These are phyloP conservation scores for Coelastrella sp. DNA, from an alignment of 139 green algal genomes.

Conservation along the genomic window DNA sequence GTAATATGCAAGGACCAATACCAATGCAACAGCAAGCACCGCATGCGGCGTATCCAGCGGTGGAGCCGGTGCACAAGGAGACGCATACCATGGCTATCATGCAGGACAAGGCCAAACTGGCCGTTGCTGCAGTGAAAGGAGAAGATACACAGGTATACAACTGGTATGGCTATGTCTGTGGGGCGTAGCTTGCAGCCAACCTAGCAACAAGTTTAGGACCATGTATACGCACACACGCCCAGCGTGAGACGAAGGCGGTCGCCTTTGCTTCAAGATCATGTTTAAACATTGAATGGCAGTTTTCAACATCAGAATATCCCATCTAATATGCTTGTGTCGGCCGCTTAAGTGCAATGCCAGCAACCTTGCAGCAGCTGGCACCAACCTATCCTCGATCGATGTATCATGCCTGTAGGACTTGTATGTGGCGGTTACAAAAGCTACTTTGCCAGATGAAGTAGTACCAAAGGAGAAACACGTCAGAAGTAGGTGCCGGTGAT, in stretches of 20 bases:
- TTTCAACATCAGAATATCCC: neutral
- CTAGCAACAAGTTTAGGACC: neutral
- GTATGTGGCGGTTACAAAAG: conserved; percentile 92
- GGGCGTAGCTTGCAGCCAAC: neutral
- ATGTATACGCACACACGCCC: neutral
- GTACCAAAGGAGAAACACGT: conserved; percentile 98
- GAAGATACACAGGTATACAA: conserved; percentile 35
- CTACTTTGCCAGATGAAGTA: conserved; percentile 85
- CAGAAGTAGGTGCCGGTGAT: conserved; percentile 50
- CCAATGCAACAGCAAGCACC: neutral
- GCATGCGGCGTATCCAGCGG: neutral
- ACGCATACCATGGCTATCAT: conserved; percentile 23
- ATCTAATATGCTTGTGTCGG: neutral
- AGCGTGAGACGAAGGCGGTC: neutral
- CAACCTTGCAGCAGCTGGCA: neutral
- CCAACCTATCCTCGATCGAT: neutral
- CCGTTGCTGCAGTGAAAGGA: conserved; percentile 43
- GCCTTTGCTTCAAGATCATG: neutral
- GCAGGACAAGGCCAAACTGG: conserved; percentile 46
- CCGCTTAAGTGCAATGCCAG: neutral
- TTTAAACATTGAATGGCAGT: no score
- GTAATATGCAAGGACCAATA: neutral
- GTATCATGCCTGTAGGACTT: conserved; percentile 56
- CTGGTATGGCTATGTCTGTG: neutral
- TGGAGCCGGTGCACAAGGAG: neutral